These are phyloP conservation scores for Mycosphaerella sp. DNA, from an alignment of 2,329 filamentous ascomycete genomes.

Conservation along the genomic window DNA sequence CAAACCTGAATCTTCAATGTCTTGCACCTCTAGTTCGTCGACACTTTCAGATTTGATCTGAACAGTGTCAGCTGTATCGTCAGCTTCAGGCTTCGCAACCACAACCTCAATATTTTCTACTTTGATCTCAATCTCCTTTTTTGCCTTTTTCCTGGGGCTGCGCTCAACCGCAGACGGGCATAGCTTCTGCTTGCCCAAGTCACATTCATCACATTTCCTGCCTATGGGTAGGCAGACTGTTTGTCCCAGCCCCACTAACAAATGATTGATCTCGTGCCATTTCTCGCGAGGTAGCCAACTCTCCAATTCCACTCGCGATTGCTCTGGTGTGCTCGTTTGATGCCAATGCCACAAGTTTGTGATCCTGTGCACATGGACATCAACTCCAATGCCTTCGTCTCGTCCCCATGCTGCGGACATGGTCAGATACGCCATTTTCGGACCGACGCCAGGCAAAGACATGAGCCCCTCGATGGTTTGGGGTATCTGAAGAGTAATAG, in stretches of 20 bases:
- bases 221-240: slow-evolving; percentile 77
- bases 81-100: slow-evolving; percentile 25
- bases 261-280: slow-evolving; percentile 88
- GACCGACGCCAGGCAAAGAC: slow-evolving; percentile 77
- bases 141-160: slow-evolving; percentile 45
- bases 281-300: slow-evolving; percentile 75
- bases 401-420: slow-evolving; percentile 69
- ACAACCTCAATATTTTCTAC: slow-evolving; percentile 27
- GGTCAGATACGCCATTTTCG: slow-evolving; percentile 91
- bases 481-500: slow-evolving; percentile 51
- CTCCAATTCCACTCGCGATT: slow-evolving; percentile 69
- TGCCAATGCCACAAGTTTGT: slow-evolving; percentile 94
- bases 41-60: slow-evolving; percentile 28
- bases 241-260: slow-evolving; percentile 85
- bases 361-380: slow-evolving; percentile 92
- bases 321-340: slow-evolving; percentile 72
- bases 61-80: slow-evolving; percentile 27
- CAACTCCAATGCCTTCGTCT: slow-evolving; percentile 77
- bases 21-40: slow-evolving; percentile 22
- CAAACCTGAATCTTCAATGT: slow-evolving; percentile 18
- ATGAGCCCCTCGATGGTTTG: slow-evolving; percentile 68
- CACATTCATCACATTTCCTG: slow-evolving; percentile 77
- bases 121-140: slow-evolving; percentile 32
- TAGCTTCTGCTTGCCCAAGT: slow-evolving; percentile 66
- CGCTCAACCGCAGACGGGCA: slow-evolving; percentile 53